phyloP scores from a whole-genome alignment of 140 eudicot genomes.

The Oenanthe javanica region DNA sequence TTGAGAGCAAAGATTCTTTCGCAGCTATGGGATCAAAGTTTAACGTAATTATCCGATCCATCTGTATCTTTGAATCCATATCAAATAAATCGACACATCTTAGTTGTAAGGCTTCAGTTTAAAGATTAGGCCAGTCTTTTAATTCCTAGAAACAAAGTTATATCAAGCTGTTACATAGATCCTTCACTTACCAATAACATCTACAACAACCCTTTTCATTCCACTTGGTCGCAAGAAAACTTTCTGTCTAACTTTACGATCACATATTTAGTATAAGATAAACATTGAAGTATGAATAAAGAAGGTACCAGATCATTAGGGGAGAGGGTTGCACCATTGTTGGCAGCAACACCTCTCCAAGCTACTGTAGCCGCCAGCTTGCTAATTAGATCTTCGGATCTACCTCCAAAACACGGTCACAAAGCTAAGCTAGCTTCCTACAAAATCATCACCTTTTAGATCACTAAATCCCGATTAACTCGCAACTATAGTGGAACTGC shows the following conservation, averaged over 20 bases:
- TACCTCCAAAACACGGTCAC: slow-evolving; percentile 30
- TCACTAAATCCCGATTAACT: background rate
- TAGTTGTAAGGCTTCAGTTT: background rate
- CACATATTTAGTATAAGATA: background rate
- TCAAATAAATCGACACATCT: background rate
- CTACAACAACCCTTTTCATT: background rate
- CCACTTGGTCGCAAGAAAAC: background rate
- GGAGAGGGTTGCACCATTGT: slow-evolving; percentile 60
- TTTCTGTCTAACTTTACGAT: background rate
- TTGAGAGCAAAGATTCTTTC: background rate
- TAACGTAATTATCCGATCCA: background rate
- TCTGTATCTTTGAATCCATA: background rate
- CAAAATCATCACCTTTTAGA: slow-evolving; percentile 2
- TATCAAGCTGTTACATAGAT: background rate
- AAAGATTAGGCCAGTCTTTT: background rate
- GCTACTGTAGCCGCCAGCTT: slow-evolving; percentile 78
- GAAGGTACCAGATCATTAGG: slow-evolving; percentile 62
- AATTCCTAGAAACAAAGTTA: background rate
- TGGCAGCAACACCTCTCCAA: slow-evolving; percentile 61
- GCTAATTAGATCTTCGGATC: slow-evolving; percentile 44
- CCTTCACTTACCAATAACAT: background rate
- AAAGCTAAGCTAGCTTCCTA: slow-evolving; percentile 33
- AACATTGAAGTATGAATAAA: background rate
- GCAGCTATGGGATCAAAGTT: background rate
- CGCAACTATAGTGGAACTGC: background rate